Evolutionary conservation across 2,329 filamentous ascomycete species (phyloP), one percentile per base, ranked within the genome.

Genomic region (Aspergillus clavatus): DNA sequence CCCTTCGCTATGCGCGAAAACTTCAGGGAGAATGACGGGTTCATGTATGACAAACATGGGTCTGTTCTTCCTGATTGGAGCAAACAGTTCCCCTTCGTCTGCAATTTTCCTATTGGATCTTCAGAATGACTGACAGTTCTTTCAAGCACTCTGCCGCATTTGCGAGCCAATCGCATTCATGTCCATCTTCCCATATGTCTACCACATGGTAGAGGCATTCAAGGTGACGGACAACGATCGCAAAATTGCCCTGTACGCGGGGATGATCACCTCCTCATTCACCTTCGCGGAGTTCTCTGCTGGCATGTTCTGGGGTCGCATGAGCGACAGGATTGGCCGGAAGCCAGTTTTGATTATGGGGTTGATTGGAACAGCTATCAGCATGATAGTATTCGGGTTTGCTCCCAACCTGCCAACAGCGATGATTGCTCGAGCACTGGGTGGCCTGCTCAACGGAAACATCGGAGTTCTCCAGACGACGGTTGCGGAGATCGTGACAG

Each of bases 111-210:
- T 19, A 35, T 35, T 35, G 31, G 31, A 21, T 21, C 31, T 35
- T 18, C 31, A 14, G 28, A 11, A 40, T 42, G 38, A 55, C 55
- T 58, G 43, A 57, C 55, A 40, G 42, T 39, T 44, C 36, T 31
- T n/a, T 46, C 21, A 48, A 94, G 90, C 89, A 37, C 78, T 95
- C 62, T 95, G 90, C 72, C 85, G 93, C 63, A 91, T 98, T 74
- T 96, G 89, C 76, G 93, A 98, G 67, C 93, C 93, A 42, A 97
- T 98, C 68, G 93, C 93, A 5, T 97, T 98, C 77, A 97, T 96
- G 89, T 96, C 90, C 43, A 96, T 97, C 58, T 97, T 98, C 66
- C 93, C 93, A 1, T 98, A 97, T 69, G 89, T 95, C 58, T 97
- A 95, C 74, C 91, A 87, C 74, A 97, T 98, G 93, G 86, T 97